Evolutionary conservation across 2,329 filamentous ascomycete genomes (phyloP).

Genomic region (Penicillium sp.): DNA sequence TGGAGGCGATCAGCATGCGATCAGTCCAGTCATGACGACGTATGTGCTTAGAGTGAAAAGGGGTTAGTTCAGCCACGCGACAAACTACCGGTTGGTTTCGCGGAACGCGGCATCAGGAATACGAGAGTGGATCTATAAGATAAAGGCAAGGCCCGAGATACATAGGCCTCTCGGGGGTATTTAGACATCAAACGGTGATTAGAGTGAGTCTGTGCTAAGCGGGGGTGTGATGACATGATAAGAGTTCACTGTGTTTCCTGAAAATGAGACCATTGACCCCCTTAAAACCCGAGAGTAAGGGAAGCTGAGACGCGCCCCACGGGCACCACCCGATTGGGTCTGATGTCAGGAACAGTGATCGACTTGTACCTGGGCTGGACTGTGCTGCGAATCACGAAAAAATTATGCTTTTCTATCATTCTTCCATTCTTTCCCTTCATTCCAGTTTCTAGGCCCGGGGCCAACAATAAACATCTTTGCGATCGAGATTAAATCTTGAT

Average conservation of each 20-base stretch:
- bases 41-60: not conserved
- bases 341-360: conserved; percentile 18
- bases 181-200: too few relatives aligned
- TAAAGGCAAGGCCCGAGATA: not conserved
- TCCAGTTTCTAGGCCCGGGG: conserved; percentile 1
- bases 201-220: too few relatives aligned
- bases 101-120: not conserved
- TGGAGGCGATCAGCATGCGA: not conserved
- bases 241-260: not conserved
- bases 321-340: conserved; percentile 19
- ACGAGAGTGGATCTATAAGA: not conserved
- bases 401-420: not conserved
- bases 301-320: conserved; percentile 17
- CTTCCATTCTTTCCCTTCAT: conserved; percentile 15
- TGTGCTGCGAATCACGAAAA: not conserved
- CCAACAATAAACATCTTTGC: not conserved
- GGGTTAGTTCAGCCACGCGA: not conserved
- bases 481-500: not conserved
- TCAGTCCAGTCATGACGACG: not conserved
- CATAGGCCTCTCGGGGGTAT: not conserved
- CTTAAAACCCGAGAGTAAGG: not conserved
- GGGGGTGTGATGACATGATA: not conserved
- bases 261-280: not conserved
- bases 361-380: not conserved
- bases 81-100: not conserved